These are phyloP conservation scores for Gamarada debralockiae DNA, from an alignment of 495 filamentous ascomycete genomes.

Conservation along the genomic window DNA sequence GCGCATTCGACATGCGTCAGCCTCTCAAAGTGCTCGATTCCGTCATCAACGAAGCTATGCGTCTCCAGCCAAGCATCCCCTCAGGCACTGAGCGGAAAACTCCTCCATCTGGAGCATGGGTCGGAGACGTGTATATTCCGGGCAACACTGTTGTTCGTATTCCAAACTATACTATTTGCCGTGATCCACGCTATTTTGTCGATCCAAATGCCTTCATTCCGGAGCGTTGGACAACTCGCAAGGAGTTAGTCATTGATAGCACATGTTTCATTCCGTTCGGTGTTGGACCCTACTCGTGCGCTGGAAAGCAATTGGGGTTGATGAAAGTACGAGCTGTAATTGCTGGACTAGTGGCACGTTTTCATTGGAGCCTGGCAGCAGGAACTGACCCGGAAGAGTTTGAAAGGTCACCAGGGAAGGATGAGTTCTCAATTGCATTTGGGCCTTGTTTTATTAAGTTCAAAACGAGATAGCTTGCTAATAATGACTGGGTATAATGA, in stretches of 20 bases:
- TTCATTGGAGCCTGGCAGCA: no score
- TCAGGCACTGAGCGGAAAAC: conserved; percentile 32
- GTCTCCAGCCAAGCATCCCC: conserved; percentile 41
- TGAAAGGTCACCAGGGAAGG: no score
- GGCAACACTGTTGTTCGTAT: neutral
- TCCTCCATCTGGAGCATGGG: conserved; percentile 37
- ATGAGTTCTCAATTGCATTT: no score
- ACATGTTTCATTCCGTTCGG: conserved; percentile 50
- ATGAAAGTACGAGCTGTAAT: no score
- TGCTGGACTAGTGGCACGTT: no score
- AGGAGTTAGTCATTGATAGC: conserved; percentile 41
- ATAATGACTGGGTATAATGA: no score
- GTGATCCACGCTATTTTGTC: conserved; percentile 1
- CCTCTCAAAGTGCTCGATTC: conserved; percentile 44
- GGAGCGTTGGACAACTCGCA: conserved; percentile 47
- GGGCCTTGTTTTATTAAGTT: no score
- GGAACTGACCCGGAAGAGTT: no score
- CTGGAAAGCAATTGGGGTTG: no score
- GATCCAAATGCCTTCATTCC: conserved; percentile 44
- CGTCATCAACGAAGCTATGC: conserved; percentile 51
- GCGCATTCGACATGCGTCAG: no score
- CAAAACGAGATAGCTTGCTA: no score
- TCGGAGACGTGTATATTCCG: conserved; percentile 46
- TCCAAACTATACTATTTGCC: neutral
- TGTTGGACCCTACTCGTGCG: no score